Evolutionary conservation across 2,329 filamentous ascomycete genomes (phyloP), one percentile per base, ranked within the genome.

Genomic region (Ceratocystis colombiana): DNA sequence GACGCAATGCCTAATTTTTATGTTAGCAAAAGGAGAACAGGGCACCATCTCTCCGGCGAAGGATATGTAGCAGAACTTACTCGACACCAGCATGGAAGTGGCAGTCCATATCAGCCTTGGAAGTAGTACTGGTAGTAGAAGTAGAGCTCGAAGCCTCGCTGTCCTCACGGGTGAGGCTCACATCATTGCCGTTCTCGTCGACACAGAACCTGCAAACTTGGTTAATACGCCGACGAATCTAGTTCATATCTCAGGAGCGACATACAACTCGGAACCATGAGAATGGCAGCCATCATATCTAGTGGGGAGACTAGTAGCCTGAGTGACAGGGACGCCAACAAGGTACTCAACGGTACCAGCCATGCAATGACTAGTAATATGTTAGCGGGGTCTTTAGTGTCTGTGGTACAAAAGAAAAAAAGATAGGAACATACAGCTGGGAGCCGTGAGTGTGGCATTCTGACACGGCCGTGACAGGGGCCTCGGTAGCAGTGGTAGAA

Each of bases 81-180:
- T 89, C 85, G 25, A 90, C 84, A 46, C 87, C 87, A 8, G 87
- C 87, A 70, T 91, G 88, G 74, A 87, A 89, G 72, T 91, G 88
- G 70, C 87, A 90, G 70, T 82, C 78, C 69, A 79, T 68, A 64
- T 57, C 68, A 64, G 50, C 70, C 65, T n/a, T 64, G 63, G 10
- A 71, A 69, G 20, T 10, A 25, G 45, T 28, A 2, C n/a, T n/a
- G 15, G 15, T 10, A 30, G 61, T 61, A 17, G 30, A 17, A 25
- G 33, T 64, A 20, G 61, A 20, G 46, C 41, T 28, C 5, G 61
- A 48, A 7, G 67, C 70, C 28, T 76, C 73, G 1, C 80, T 70
- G 7, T 22, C 53, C 44, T 67, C 59, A 12, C 65, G 6, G 4
- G 30, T 57, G 15, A 88, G 75, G 64, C 82, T 70, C n/a, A 88